Evolutionary conservation across 345 rosid species (phyloP).

Genomic region (Salix caprea): DNA sequence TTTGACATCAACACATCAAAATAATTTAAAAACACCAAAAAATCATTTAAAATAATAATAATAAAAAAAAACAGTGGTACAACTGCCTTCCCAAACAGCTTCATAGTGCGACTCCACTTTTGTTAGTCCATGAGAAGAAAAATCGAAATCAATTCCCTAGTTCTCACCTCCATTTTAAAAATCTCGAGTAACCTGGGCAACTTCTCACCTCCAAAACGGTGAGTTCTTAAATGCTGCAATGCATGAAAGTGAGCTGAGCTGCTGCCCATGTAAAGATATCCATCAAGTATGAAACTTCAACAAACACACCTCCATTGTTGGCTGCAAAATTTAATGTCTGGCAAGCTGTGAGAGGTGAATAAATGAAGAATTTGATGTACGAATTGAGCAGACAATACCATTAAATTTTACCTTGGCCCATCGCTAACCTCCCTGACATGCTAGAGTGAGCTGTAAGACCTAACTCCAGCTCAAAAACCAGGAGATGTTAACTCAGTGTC

Average conservation of each 20-base stretch:
- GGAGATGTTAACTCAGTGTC: no score
- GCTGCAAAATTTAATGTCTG: background rate
- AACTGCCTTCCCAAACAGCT: no score
- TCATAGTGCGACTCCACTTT: background rate
- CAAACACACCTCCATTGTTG: background rate
- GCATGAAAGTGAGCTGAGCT: background rate
- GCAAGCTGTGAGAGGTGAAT: background rate
- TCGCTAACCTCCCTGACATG: background rate
- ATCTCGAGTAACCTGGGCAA: background rate
- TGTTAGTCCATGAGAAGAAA: no score
- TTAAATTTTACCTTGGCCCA: background rate
- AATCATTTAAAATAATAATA: no score
- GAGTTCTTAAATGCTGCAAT: background rate
- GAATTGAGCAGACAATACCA: background rate
- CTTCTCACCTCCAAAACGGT: background rate
- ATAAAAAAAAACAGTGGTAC: no score
- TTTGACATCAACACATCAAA: no score
- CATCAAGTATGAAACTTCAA: background rate
- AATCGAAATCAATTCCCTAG: no score
- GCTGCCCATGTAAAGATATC: no score
- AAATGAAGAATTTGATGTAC: background rate
- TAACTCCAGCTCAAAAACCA: background rate
- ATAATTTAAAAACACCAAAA: no score
- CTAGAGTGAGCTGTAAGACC: background rate
- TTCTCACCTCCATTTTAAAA: no score